Percentiles rank a stretch among this genome's conserved stretches.
Evolutionary conservation across 345 rosid species (phyloP).

Genomic region (Mercurialis annua): DNA sequence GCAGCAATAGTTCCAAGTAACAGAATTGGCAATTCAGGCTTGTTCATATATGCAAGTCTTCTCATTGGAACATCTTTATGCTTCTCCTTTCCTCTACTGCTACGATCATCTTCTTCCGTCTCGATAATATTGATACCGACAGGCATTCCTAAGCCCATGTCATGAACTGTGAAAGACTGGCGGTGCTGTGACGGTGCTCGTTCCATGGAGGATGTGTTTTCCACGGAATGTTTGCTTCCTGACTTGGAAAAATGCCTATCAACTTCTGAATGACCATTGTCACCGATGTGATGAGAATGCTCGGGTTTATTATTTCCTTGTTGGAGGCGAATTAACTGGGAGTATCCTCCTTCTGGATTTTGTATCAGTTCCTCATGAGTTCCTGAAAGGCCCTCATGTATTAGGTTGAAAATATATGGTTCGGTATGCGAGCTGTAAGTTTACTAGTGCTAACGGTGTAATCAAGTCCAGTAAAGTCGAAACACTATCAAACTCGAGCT

Average conservation of each 20-base stretch:
- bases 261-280: background rate
- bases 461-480: no score
- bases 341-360: slow-evolving; percentile 68
- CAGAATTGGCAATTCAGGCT: slow-evolving; percentile 60
- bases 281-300: slow-evolving; percentile 12
- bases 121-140: slow-evolving; percentile 23
- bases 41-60: slow-evolving; percentile 65
- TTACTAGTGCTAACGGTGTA: no score
- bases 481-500: no score
- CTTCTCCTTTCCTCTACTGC: slow-evolving; percentile 16
- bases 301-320: slow-evolving; percentile 47
- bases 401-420: no score
- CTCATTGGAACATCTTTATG: slow-evolving; percentile 47
- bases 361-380: slow-evolving; percentile 58
- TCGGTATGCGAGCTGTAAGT: no score
- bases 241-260: slow-evolving; percentile 24
- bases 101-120: slow-evolving; percentile 18
- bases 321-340: slow-evolving; percentile 74
- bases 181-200: slow-evolving; percentile 43
- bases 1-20: slow-evolving; percentile 62
- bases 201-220: slow-evolving; percentile 39
- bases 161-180: slow-evolving; percentile 35
- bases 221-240: slow-evolving; percentile 28
- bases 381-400: slow-evolving; percentile 45
- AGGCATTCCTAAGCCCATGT: slow-evolving; percentile 29